A percentile compares a stretch with the other conserved stretches of the same genome.
Conservation (phyloP, 2,329 filamentous ascomycete species). For the Sporothrix protearum region DNA sequence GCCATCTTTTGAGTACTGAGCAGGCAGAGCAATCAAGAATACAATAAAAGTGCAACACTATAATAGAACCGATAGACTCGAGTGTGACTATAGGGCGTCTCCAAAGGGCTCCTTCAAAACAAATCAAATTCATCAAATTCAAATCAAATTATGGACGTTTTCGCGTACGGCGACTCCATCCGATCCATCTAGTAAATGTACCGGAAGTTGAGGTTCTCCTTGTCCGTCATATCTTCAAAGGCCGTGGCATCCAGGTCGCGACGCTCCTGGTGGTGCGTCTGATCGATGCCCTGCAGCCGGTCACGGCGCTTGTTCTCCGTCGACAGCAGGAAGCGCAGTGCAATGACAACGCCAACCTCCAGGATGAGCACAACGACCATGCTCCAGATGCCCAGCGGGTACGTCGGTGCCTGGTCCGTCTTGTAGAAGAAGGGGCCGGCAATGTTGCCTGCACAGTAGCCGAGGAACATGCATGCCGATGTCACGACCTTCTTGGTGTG, state of each 20-base stretch:
- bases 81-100: not conserved
- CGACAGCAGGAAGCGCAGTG: slow-evolving; percentile 39
- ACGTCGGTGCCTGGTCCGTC: slow-evolving; percentile 45
- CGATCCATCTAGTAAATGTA: slow-evolving; percentile 38
- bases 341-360: slow-evolving; percentile 40
- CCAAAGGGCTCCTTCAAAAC: too few relatives aligned
- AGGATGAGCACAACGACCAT: slow-evolving; percentile 42
- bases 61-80: not conserved
- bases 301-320: slow-evolving; percentile 41
- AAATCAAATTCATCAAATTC: not conserved
- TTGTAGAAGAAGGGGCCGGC: slow-evolving; percentile 62
- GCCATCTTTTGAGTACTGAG: slow-evolving; percentile 37
- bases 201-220: slow-evolving; percentile 43
- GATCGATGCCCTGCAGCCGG: slow-evolving; percentile 31
- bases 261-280: slow-evolving; percentile 28
- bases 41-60: not conserved
- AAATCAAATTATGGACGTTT: too few relatives aligned
- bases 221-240: slow-evolving; percentile 43
- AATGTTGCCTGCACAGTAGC: slow-evolving; percentile 51
- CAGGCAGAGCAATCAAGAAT: not conserved
- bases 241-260: slow-evolving; percentile 38
- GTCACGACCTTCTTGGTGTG: slow-evolving; percentile 58
- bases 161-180: not conserved
- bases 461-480: slow-evolving; percentile 22
- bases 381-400: slow-evolving; percentile 40